A percentile compares a stretch with the other conserved stretches of the same genome.
phyloP scores from a whole-genome alignment of 2,329 filamentous ascomycete species.

The Aspergillus alliaceus region DNA sequence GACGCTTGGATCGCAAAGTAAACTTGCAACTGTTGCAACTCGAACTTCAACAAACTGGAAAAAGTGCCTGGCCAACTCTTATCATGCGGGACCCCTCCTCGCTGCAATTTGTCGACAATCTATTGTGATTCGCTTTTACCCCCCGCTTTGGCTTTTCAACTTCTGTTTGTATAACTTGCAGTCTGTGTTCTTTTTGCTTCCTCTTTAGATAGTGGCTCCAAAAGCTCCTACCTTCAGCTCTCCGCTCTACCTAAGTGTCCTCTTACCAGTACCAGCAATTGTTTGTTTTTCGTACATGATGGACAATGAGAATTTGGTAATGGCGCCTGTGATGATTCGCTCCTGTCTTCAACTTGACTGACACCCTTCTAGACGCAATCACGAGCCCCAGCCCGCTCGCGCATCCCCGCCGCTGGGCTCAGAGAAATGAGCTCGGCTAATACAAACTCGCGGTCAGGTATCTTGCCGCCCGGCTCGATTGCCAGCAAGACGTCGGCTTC shows the following conservation, averaged over 20 bases:
- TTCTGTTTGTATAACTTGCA: conserved; percentile 7
- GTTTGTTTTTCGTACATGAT: conserved; percentile 21
- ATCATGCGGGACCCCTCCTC: conserved; percentile 15
- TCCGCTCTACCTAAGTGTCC: not conserved
- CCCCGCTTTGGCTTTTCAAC: not conserved
- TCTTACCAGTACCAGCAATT: conserved; percentile 1
- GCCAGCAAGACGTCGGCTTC: conserved; percentile 52
- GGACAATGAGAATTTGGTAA: conserved; percentile 37
- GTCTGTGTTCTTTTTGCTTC: not conserved
- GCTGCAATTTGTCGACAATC: conserved; percentile 14
- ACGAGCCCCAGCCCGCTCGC: conserved; percentile 26
- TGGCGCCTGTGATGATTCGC: not conserved
- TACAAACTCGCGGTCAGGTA: conserved; percentile 52
- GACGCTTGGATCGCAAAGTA: conserved; percentile 6
- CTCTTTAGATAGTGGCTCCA: not conserved
- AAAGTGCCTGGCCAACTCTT: not conserved
- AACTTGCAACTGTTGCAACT: not conserved
- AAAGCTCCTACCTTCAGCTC: not conserved
- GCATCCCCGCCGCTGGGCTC: conserved; percentile 40
- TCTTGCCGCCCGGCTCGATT: conserved; percentile 45
- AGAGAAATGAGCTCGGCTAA: conserved; percentile 53
- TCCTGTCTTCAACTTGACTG: not conserved
- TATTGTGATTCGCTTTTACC: conserved; percentile 1
- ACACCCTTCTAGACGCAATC: conserved; percentile 24
- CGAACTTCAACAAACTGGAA: not conserved